phyloP scores from a whole-genome alignment of 2,329 filamentous ascomycete genomes.

The Exophiala spinifera region DNA sequence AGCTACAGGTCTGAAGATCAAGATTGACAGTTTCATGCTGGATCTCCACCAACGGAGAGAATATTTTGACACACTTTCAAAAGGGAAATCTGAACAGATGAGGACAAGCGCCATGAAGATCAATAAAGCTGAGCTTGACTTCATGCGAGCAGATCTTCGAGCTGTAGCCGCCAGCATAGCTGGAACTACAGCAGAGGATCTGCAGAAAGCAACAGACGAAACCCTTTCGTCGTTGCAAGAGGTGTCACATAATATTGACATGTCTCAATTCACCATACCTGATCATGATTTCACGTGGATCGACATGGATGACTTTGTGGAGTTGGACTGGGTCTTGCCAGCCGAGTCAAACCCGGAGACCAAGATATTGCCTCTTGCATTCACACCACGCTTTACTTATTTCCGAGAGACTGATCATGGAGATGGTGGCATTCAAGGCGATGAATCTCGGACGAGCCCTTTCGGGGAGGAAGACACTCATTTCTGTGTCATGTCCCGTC shows the following conservation, averaged over 20 bases:
- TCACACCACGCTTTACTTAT: constrained; percentile 92
- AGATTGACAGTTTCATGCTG: constrained; percentile 94
- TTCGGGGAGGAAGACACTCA: constrained; percentile 95
- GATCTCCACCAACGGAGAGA: constrained; percentile 93
- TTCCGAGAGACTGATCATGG: constrained; percentile 94
- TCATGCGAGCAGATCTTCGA: constrained; percentile 85
- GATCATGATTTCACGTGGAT: constrained; percentile 96
- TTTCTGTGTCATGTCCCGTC: constrained; percentile 88
- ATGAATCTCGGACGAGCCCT: constrained; percentile 76
- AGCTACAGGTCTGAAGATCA: constrained; percentile 93
- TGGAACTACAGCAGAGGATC: constrained; percentile 72
- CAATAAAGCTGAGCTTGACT: constrained; percentile 87
- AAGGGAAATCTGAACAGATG: constrained; percentile 70
- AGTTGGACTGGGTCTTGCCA: constrained; percentile 92
- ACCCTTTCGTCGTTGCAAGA: constrained; percentile 56
- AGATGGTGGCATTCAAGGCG: constrained; percentile 69
- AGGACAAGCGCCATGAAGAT: constrained; percentile 93
- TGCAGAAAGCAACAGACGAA: constrained; percentile 65
- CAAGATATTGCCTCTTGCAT: constrained; percentile 88
- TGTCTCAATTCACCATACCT: constrained; percentile 90
- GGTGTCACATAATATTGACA: constrained; percentile 52
- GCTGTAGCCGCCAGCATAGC: constrained; percentile 88
- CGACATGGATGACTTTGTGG: constrained; percentile 99
- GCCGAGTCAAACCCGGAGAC: constrained; percentile 88
- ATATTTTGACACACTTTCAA: constrained; percentile 79